Evolutionary conservation across 106 monocot species (phyloP), one percentile per base, ranked within the genome.

Genomic region (Dendrobium catenatum): DNA sequence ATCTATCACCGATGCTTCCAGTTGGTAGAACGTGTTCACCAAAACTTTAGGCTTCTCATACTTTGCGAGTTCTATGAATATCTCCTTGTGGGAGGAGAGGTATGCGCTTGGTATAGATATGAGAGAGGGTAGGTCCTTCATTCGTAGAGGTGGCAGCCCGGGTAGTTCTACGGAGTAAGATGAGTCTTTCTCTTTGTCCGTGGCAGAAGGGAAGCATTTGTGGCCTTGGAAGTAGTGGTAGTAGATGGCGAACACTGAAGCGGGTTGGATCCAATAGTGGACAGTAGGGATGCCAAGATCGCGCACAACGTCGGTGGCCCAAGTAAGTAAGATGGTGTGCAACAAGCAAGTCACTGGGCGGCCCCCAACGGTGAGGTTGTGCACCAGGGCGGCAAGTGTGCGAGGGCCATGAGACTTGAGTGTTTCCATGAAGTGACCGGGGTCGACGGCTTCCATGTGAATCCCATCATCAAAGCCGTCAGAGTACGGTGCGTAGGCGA

Each of bases 211-310:
- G 37, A 73, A 73, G 73, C 73, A 5, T 7, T 1, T 33, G 73
- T 49, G 91, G 84, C 31, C 73, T 1, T 73, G 24, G 73, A 77
- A 93, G 85, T 80, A 88, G 87, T 91, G 37, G 37, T 37, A 37
- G 37, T 37, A 37, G 37, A 37, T 37, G 37, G 37, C 37, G 37
- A 37, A 37, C 37, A 88, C 83, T 37, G 86, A 68, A 40, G 88
- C 94, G 5, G 91, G 86, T 68, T 94, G 94, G 79, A 89, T 88
- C 94, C 94, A 94, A 81, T 83, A 86, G 43, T 80, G 79, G 3
- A 74, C 78, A 2, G 79, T 46, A 11, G 86, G 94, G 56, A 89
- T 22, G 49, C 76, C 85, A 64, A 82, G 83, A 1, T 74, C 68
- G 1, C 58, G 40, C 0, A 86, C 91, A 0, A 91, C 85, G 78